phyloP scores from a whole-genome alignment of 192 early-diverging fungal genomes.

The Entomortierella beljakovae region DNA sequence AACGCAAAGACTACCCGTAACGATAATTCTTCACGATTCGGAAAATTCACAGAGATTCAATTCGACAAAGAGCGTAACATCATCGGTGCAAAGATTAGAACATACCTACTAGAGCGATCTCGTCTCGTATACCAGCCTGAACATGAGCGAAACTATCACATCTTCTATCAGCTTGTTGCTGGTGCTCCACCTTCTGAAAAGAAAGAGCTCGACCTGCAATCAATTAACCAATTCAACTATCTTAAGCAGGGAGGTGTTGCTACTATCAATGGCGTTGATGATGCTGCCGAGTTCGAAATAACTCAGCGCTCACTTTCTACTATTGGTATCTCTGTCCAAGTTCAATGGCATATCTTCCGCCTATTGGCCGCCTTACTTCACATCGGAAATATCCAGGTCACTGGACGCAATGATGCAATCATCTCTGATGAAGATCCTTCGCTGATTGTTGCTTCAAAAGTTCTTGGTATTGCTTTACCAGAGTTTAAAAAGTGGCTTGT shows the following conservation, averaged over 20 bases:
- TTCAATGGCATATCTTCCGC: constrained; percentile 92
- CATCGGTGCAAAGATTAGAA: constrained; percentile 94
- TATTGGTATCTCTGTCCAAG: constrained; percentile 84
- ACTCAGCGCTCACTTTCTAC: constrained; percentile 88
- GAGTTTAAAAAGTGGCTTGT: constrained; percentile 96
- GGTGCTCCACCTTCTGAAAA: constrained; percentile 86
- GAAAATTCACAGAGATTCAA: constrained; percentile 92
- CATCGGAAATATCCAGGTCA: constrained; percentile 94
- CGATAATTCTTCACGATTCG: constrained; percentile 98
- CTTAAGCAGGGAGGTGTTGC: constrained; percentile 88
- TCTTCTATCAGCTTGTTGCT: constrained; percentile 99
- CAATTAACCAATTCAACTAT: constrained; percentile 86
- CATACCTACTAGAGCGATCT: constrained; percentile 96
- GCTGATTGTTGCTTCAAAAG: constrained; percentile 69
- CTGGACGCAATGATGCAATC: constrained; percentile 73
- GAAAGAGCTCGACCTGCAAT: constrained; percentile 83
- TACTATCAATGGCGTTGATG: constrained; percentile 88
- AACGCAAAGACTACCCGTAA: constrained; percentile 99
- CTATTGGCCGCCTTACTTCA: constrained; percentile 94
- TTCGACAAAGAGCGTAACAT: constrained; percentile 89
- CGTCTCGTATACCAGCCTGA: constrained; percentile 95
- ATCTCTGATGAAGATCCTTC: constrained; percentile 85
- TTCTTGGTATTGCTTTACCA: constrained; percentile 81
- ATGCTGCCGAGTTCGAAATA: constrained; percentile 90
- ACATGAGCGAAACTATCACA: constrained; percentile 97